These are phyloP conservation scores for Anacardium occidentale DNA, from an alignment of 345 rosid species.

Conservation along the genomic window DNA sequence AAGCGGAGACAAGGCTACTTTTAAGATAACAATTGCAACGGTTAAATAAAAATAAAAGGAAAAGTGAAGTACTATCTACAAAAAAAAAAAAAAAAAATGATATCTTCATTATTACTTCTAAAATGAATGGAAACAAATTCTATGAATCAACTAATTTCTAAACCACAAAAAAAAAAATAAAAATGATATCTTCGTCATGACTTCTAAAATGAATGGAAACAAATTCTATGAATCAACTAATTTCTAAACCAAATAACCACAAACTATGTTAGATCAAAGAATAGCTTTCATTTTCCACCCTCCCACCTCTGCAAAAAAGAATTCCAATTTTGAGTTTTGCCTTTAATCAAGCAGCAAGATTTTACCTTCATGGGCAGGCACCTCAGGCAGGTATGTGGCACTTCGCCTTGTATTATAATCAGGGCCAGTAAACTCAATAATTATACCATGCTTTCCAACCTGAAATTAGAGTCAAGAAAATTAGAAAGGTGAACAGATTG, in stretches of 20 bases:
- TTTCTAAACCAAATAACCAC: neutral
- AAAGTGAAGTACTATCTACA: neutral
- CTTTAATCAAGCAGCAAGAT: conserved; percentile 6
- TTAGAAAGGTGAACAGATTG: conserved; percentile 2
- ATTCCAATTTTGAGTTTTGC: neutral
- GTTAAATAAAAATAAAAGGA: neutral
- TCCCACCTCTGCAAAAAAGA: neutral
- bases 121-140: neutral
- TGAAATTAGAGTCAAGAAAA: conserved; percentile 25
- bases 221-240: neutral
- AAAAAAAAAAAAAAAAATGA: neutral
- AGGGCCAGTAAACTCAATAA: conserved; percentile 86
- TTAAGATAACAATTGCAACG: too few species aligned
- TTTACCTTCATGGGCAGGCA: conserved; percentile 94
- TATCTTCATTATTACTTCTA: neutral
- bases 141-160: neutral
- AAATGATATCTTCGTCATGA: neutral
- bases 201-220: neutral
- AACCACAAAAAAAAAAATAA: too few species aligned
- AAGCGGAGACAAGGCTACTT: too few species aligned
- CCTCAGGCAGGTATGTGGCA: conserved; percentile 97
- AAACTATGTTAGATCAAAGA: neutral
- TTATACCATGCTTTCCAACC: conserved; percentile 93
- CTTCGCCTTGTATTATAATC: conserved; percentile 60
- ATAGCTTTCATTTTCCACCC: neutral